Evolutionary conservation across 768 basidiomycete genomes (phyloP).

Genomic region (Tephrocybe sp.): DNA sequence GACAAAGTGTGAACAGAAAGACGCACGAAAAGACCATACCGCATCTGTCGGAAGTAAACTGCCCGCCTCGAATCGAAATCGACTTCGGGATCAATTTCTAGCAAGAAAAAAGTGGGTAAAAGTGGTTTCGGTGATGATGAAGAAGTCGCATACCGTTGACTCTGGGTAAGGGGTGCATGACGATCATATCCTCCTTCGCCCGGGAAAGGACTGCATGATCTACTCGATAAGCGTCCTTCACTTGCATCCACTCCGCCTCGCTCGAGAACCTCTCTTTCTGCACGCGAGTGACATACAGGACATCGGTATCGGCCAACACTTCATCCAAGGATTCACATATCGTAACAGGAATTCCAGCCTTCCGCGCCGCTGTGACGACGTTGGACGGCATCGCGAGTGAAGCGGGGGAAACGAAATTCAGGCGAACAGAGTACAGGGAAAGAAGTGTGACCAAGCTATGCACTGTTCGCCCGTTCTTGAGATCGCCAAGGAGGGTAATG

Average conservation of each 20-base stretch:
- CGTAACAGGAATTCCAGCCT: conserved; percentile 75
- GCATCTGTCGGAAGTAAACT: conserved; percentile 98
- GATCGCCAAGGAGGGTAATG: conserved; percentile 89
- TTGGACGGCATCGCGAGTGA: conserved; percentile 86
- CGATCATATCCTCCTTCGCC: conserved; percentile 96
- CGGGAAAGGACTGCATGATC: conserved; percentile 92
- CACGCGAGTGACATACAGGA: conserved; percentile 93
- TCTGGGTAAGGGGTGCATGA: conserved; percentile 98
- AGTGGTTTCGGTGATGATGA: neutral
- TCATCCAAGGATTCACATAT: conserved; percentile 90
- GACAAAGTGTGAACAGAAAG: neutral
- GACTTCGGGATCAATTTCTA: conserved; percentile 98
- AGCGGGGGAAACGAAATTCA: conserved; percentile 93
- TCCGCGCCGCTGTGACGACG: conserved; percentile 81
- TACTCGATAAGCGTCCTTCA: conserved; percentile 90
- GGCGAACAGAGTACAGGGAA: conserved; percentile 86
- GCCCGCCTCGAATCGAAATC: conserved; percentile 94
- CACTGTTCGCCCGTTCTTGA: conserved; percentile 97
- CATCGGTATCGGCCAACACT: conserved; percentile 90
- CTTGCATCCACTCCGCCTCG: conserved; percentile 82
- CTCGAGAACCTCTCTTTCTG: conserved; percentile 91
- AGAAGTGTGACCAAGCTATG: conserved; percentile 94
- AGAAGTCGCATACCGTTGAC: conserved; percentile 65
- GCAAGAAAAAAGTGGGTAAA: conserved; percentile 11
- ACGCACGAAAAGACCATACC: conserved; percentile 95